A percentile compares a stretch with the other conserved stretches of the same genome.
Conservation (phyloP, 495 filamentous ascomycete genomes). For the Trichoderma reesei region DNA sequence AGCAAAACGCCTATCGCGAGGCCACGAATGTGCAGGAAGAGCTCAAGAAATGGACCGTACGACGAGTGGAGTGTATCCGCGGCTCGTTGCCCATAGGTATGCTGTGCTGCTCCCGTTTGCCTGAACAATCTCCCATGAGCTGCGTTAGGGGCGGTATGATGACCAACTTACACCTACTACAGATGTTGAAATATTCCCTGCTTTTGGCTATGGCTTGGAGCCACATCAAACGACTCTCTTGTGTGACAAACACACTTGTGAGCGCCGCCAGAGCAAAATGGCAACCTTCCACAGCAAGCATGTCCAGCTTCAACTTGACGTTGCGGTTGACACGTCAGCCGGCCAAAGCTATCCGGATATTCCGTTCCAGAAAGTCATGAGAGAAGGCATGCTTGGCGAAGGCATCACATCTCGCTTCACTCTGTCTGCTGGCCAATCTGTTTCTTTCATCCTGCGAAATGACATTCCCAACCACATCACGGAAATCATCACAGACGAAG, state of each 20-base stretch:
- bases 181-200: slow-evolving; percentile 59
- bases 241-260: slow-evolving; percentile 24
- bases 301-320: slow-evolving; percentile 52
- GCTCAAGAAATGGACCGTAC: slow-evolving; percentile 51
- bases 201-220: slow-evolving; percentile 57
- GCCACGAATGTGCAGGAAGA: slow-evolving; percentile 40
- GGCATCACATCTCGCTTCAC: slow-evolving; percentile 49
- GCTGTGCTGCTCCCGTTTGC: neutral
- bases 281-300: slow-evolving; percentile 49
- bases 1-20: slow-evolving; percentile 42
- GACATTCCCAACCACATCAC: slow-evolving; percentile 43
- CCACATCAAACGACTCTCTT: slow-evolving; percentile 44
- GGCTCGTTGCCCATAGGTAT: slow-evolving; percentile 46
- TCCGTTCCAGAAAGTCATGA: slow-evolving; percentile 41
- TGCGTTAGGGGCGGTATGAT: too few species aligned
- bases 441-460: slow-evolving; percentile 57
- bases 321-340: slow-evolving; percentile 50
- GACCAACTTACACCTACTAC: neutral
- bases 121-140: too few species aligned
- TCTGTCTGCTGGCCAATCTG: slow-evolving; percentile 52
- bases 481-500: slow-evolving; percentile 37
- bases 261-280: slow-evolving; percentile 41
- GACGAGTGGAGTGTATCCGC: slow-evolving; percentile 59
- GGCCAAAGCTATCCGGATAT: slow-evolving; percentile 38
- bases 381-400: slow-evolving; percentile 42